A percentile compares a stretch with the other conserved stretches of the same genome.
phyloP scores from a whole-genome alignment of 805 yeast genomes.

The Metschnikowia anglica region DNA sequence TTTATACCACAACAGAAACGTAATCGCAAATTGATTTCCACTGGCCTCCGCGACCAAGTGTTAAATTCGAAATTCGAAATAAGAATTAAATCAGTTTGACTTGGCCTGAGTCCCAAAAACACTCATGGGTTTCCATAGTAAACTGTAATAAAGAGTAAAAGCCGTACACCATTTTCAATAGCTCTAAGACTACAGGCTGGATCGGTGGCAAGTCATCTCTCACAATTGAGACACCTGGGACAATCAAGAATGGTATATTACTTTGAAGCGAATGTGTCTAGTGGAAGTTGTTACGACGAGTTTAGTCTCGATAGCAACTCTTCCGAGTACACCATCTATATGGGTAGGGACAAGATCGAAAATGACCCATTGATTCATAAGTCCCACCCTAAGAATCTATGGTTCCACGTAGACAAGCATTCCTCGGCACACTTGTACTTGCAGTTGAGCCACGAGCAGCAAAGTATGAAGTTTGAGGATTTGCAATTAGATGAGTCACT shows the following conservation, averaged over 20 bases:
- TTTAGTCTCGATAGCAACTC: slow-evolving; percentile 20
- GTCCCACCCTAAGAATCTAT: slow-evolving; percentile 64
- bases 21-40: no score
- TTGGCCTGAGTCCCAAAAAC: no score
- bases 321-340: slow-evolving; percentile 39
- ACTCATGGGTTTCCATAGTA: no score
- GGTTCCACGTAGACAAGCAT: slow-evolving; percentile 80
- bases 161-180: neutral
- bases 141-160: no score
- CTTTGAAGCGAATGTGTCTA: slow-evolving; percentile 17
- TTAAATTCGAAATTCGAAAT: no score
- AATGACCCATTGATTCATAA: slow-evolving; percentile 53
- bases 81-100: no score
- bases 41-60: no score
- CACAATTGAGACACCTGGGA: no score
- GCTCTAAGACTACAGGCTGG: no score
- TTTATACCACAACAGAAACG: no score
- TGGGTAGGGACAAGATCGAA: slow-evolving; percentile 76
- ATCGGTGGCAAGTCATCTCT: no score
- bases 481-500: slow-evolving; percentile 42
- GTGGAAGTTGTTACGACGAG: slow-evolving; percentile 15
- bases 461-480: slow-evolving; percentile 43
- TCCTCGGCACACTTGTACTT: slow-evolving; percentile 79
- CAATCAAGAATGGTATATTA: slow-evolving; percentile 21
- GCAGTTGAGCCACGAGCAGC: slow-evolving; percentile 49